A percentile compares a stretch with the other conserved stretches of the same genome.
phyloP scores from a whole-genome alignment of 352 stramenopile species.

The Pythium pyrilobum region DNA sequence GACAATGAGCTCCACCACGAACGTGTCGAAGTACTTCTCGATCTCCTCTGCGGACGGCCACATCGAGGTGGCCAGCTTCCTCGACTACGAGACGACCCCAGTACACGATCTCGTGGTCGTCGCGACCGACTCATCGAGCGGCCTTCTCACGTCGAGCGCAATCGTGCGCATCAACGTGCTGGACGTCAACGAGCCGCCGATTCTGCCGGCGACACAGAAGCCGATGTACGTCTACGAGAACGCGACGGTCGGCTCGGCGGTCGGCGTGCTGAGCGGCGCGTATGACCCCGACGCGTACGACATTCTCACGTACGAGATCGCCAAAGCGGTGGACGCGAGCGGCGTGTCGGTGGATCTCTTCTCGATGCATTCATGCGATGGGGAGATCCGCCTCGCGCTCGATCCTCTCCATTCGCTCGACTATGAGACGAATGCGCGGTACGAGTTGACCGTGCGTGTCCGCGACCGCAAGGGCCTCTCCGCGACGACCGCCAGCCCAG shows the following conservation, averaged over 20 bases:
- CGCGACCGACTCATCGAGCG: conserved; percentile 2
- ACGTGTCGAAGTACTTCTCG: conserved; percentile 12
- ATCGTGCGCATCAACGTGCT: conserved; percentile 33
- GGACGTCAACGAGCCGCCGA: conserved; percentile 43
- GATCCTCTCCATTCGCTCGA: conserved; percentile 24
- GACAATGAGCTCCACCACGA: conserved; percentile 7
- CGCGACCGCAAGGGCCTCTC: conserved; percentile 38
- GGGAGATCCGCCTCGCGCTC: conserved; percentile 34
- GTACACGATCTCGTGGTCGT: conserved; percentile 13
- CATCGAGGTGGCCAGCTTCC: not conserved
- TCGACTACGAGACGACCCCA: conserved; percentile 20
- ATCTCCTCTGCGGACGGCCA: conserved; percentile 18
- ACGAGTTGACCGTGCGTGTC: conserved; percentile 30
- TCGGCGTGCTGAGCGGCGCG: conserved; percentile 27
- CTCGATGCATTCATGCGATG: conserved; percentile 48
- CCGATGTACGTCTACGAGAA: conserved; percentile 36
- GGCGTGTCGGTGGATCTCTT: conserved; percentile 42
- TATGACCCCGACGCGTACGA: conserved; percentile 51
- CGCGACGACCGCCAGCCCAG: conserved; percentile 8
- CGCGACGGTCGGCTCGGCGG: conserved; percentile 20
- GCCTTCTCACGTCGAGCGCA: not conserved
- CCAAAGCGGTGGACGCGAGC: conserved; percentile 16
- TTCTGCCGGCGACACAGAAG: conserved; percentile 24
- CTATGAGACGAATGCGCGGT: conserved; percentile 29
- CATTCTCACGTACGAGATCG: conserved; percentile 33